Conservation (phyloP, 108 stramenopile species). For the Nitzschia sp. region DNA sequence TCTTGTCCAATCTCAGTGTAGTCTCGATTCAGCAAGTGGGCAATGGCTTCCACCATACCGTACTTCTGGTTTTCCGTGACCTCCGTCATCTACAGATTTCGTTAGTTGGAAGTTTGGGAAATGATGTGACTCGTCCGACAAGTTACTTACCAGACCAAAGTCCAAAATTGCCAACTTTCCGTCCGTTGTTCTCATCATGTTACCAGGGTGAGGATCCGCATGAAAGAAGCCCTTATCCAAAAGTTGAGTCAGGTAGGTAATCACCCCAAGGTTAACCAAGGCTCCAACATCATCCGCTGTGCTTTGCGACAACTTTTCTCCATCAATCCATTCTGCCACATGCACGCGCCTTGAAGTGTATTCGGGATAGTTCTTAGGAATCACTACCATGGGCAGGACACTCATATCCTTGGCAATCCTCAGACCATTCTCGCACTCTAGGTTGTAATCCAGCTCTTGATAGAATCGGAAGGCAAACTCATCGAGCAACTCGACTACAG, state of each 20-base stretch:
- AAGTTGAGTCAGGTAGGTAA: conserved; percentile 92
- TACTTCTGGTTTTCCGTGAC: conserved; percentile 93
- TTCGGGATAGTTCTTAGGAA: conserved; percentile 87
- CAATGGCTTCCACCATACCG: conserved; percentile 96
- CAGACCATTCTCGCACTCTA: conserved; percentile 89
- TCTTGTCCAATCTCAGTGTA: conserved; percentile 93
- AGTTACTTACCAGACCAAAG: too few relatives aligned
- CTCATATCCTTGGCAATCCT: conserved; percentile 84
- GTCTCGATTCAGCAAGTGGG: conserved; percentile 92
- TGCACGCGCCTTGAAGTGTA: conserved; percentile 90
- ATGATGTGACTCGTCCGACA: too few relatives aligned
- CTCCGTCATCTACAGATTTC: too few relatives aligned
- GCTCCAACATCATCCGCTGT: conserved; percentile 92
- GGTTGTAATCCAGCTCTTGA: conserved; percentile 93
- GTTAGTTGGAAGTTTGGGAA: too few relatives aligned
- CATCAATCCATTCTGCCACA: conserved; percentile 96
- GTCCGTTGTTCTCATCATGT: conserved; percentile 91
- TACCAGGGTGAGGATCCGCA: conserved; percentile 62
- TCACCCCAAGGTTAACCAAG: conserved; percentile 93
- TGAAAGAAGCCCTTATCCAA: conserved; percentile 91
- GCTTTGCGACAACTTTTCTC: conserved; percentile 90
- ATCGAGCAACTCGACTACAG: conserved; percentile 83
- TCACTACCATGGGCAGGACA: conserved; percentile 84
- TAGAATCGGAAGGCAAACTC: conserved; percentile 94
- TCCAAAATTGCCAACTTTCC: conserved; percentile 93